Evolutionary conservation across 2,329 filamentous ascomycete species (phyloP).

Genomic region (Aspergillus fijiensis): DNA sequence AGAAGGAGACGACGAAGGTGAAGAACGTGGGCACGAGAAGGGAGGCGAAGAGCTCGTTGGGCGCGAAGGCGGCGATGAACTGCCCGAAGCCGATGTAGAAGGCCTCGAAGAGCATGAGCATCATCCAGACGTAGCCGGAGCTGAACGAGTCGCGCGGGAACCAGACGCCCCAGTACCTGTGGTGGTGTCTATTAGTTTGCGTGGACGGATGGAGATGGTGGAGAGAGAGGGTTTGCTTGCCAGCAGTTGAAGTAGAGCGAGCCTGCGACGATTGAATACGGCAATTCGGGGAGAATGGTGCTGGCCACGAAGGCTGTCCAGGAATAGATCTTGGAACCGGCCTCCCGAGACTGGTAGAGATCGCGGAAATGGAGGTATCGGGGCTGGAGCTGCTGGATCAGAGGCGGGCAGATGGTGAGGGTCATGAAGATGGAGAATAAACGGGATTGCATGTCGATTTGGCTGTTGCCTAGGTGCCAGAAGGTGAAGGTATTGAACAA

Average conservation of each 20-base stretch:
- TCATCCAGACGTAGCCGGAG: conserved; percentile 62
- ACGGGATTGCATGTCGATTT: conserved; percentile 66
- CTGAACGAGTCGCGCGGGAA: conserved; percentile 58
- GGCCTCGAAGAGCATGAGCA: conserved; percentile 65
- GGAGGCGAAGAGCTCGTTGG: conserved; percentile 66
- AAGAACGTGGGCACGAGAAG: conserved; percentile 69
- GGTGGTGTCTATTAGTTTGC: conserved; percentile 10
- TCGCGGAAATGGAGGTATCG: conserved; percentile 65
- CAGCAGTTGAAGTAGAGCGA: conserved; percentile 65
- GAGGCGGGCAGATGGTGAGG: conserved; percentile 68
- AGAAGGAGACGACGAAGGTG: conserved; percentile 69
- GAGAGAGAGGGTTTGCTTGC: conserved; percentile 39
- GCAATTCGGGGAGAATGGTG: conserved; percentile 67
- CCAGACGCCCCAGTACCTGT: conserved; percentile 55
- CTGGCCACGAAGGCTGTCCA: conserved; percentile 70
- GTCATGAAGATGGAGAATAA: conserved; percentile 78
- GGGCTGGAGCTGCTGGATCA: conserved; percentile 77
- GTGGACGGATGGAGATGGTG: not conserved
- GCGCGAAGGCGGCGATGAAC: conserved; percentile 64
- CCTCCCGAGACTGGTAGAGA: conserved; percentile 70
- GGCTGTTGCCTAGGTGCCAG: conserved; percentile 58
- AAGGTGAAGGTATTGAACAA: conserved; percentile 73
- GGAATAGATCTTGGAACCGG: conserved; percentile 76
- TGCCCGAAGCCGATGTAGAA: conserved; percentile 67
- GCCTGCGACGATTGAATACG: conserved; percentile 65